phyloP scores from a whole-genome alignment of 164 flowering plant genomes.

The Paratinospora sagittata region DNA sequence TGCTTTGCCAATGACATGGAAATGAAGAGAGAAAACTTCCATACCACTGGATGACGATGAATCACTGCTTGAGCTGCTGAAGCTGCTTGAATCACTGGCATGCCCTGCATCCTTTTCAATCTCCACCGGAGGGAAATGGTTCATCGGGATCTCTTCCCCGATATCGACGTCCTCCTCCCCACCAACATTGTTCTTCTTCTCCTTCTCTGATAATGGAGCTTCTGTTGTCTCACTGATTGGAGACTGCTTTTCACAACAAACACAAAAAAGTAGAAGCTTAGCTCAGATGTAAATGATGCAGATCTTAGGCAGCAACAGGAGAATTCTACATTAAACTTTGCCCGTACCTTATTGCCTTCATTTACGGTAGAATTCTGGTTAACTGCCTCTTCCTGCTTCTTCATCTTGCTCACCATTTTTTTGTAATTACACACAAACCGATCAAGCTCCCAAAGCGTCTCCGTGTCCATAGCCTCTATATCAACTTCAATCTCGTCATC shows the following conservation, averaged over 20 bases:
- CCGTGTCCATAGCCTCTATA: conserved; percentile 57
- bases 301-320: too few species aligned
- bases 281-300: too few species aligned
- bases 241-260: conserved; percentile 21
- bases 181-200: conserved; percentile 1
- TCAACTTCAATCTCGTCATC: conserved; percentile 87
- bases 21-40: neutral
- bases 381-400: conserved; percentile 26
- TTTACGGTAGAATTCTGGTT: conserved; percentile 17
- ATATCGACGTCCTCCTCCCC: conserved; percentile 39
- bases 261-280: too few species aligned
- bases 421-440: conserved; percentile 56
- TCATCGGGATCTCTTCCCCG: conserved; percentile 30
- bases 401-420: conserved; percentile 58
- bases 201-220: neutral
- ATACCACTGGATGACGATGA: conserved; percentile 75
- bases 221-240: conserved; percentile 22
- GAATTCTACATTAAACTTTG: neutral
- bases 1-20: neutral
- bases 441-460: conserved; percentile 86
- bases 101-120: conserved; percentile 59
- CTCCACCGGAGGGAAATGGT: conserved; percentile 56
- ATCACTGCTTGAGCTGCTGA: conserved; percentile 64
- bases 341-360: conserved; percentile 33
- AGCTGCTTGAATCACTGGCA: conserved; percentile 34